Conservation (phyloP, 2,329 filamentous ascomycete genomes). For the Magnaporthales sp. region DNA sequence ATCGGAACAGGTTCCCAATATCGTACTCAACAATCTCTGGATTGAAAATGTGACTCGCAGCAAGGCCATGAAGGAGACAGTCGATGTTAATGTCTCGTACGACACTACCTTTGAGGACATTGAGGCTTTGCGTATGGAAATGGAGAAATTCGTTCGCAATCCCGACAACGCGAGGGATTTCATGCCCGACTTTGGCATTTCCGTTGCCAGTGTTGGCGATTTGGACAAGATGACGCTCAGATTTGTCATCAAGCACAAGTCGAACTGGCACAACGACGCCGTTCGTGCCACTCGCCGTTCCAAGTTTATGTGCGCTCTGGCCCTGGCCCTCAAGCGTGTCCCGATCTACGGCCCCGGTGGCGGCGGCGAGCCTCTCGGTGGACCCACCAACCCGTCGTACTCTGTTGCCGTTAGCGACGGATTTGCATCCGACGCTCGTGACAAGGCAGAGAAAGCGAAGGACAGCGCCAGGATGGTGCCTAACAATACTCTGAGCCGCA, state of each 20-base stretch:
- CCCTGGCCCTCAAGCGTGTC: constrained; percentile 75
- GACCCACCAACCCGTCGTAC: constrained; percentile 70
- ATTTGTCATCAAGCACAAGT: constrained; percentile 84
- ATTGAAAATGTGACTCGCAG: constrained; percentile 90
- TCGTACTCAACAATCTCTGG: constrained; percentile 84
- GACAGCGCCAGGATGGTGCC: constrained; percentile 61
- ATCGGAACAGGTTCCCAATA: constrained; percentile 68
- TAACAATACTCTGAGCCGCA: constrained; percentile 11
- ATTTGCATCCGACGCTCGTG: constrained; percentile 55
- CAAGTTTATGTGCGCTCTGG: constrained; percentile 94
- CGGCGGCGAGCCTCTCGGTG: constrained; percentile 51
- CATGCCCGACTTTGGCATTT: constrained; percentile 71
- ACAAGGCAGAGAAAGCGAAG: constrained; percentile 49
- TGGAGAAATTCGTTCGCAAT: constrained; percentile 74
- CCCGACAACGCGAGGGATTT: constrained; percentile 89
- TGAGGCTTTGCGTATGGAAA: constrained; percentile 73
- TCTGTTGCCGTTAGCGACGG: constrained; percentile 66
- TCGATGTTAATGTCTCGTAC: constrained; percentile 73
- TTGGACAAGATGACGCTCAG: constrained; percentile 82
- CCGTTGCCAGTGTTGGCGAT: constrained; percentile 69
- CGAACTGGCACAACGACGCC: constrained; percentile 81
- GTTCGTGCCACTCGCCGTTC: constrained; percentile 74
- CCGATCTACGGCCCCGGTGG: constrained; percentile 79
- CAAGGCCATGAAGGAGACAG: constrained; percentile 81
- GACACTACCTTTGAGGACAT: constrained; percentile 87